These are phyloP conservation scores for Fusarium duplospermum DNA, from an alignment of 2,329 filamentous ascomycete genomes.

Conservation along the genomic window DNA sequence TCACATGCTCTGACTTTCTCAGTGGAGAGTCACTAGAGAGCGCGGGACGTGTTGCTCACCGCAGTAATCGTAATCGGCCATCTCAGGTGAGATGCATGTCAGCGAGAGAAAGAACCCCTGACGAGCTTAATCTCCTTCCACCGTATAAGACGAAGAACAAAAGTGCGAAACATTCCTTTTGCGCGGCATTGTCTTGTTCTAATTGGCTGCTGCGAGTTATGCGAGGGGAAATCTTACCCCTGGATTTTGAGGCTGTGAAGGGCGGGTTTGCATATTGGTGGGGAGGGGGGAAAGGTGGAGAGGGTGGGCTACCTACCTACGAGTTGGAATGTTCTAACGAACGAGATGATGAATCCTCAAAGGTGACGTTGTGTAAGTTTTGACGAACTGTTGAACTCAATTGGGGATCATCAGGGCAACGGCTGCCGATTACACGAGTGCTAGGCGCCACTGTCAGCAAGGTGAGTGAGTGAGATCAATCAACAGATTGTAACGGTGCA, in stretches of 20 bases:
- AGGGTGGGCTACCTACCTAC: neutral
- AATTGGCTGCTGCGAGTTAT: conserved; percentile 20
- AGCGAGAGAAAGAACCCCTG: conserved; percentile 6
- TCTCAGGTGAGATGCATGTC: conserved; percentile 18
- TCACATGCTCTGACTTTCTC: conserved; percentile 1
- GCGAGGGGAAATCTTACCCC: conserved; percentile 14
- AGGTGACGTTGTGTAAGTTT: neutral
- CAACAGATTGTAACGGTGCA: neutral
- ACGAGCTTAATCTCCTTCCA: conserved; percentile 22
- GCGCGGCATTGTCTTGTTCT: neutral
- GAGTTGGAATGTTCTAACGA: neutral
- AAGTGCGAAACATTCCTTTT: conserved; percentile 7
- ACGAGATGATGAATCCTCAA: neutral
- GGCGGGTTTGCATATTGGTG: neutral
- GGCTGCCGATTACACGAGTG: neutral
- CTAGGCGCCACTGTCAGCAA: neutral
- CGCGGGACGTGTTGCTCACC: neutral
- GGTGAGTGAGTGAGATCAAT: neutral
- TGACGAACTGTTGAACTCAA: neutral
- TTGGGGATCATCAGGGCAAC: neutral
- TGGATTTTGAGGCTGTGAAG: conserved; percentile 33
- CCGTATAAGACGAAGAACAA: neutral
- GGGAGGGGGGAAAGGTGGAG: neutral
- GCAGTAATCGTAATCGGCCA: neutral
- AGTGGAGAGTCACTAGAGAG: conserved; percentile 6